Conservation (phyloP, 2,329 filamentous ascomycete genomes). For the Chrysoporthe austroafricana region DNA sequence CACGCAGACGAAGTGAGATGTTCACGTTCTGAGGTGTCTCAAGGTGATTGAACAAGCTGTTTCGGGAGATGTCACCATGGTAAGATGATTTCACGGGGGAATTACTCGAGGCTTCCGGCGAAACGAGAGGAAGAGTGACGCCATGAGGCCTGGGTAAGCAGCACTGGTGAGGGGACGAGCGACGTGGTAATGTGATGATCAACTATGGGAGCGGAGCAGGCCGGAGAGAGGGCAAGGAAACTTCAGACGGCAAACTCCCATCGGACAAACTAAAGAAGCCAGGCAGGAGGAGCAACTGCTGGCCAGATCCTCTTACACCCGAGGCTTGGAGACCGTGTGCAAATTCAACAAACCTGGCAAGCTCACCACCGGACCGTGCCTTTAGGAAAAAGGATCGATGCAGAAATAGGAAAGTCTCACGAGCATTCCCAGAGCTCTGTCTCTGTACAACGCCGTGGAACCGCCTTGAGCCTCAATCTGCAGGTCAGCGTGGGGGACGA, state of each 20-base stretch:
- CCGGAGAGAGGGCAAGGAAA: background rate
- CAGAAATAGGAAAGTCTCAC: constrained; percentile 11
- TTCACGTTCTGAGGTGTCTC: constrained; percentile 19
- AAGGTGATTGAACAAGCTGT: constrained; percentile 1
- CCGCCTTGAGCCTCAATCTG: constrained; percentile 23
- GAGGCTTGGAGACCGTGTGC: background rate
- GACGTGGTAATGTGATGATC: background rate
- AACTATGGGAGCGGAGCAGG: background rate
- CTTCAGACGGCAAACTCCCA: constrained; percentile 24
- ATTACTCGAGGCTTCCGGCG: background rate
- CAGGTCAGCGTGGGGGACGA: background rate
- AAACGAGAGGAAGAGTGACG: background rate
- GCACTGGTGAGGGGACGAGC: background rate
- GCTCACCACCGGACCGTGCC: background rate
- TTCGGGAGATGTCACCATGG: background rate
- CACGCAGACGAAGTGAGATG: background rate
- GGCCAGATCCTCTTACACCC: background rate
- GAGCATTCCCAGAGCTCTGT: constrained; percentile 16
- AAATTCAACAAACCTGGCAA: background rate
- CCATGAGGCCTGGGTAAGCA: constrained; percentile 10
- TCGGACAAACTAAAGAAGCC: constrained; percentile 15
- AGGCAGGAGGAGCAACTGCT: background rate
- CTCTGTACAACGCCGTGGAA: constrained; percentile 19
- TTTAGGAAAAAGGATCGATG: background rate
- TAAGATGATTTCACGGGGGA: background rate